Evolutionary conservation across 352 stramenopile genomes (phyloP).

Genomic region (Pythium myriotylum): DNA sequence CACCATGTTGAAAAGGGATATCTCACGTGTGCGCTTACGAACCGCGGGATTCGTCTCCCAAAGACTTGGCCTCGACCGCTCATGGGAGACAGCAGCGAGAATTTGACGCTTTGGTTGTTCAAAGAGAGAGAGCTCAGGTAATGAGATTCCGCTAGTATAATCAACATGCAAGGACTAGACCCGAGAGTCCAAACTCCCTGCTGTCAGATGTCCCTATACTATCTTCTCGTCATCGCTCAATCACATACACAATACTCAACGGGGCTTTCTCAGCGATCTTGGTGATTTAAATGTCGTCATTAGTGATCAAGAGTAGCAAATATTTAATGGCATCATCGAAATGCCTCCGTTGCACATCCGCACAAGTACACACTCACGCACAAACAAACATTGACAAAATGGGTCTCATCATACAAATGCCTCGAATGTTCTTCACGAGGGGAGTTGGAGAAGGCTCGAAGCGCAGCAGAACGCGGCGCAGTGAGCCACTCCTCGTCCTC

Average conservation of each 20-base stretch:
- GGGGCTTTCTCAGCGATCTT: conserved; percentile 88
- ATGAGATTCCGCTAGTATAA: conserved; percentile 89
- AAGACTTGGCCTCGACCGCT: conserved; percentile 89
- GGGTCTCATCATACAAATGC: conserved; percentile 93
- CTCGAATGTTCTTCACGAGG: conserved; percentile 88
- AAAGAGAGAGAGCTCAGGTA: conserved; percentile 71
- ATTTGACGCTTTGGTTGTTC: conserved; percentile 91
- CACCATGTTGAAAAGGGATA: conserved; percentile 38
- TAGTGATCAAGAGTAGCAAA: conserved; percentile 92
- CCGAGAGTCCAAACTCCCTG: conserved; percentile 28
- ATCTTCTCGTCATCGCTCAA: conserved; percentile 86
- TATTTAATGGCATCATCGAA: conserved; percentile 87
- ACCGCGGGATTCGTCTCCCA: conserved; percentile 55
- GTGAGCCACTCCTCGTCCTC: conserved; percentile 67
- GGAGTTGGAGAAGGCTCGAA: conserved; percentile 51
- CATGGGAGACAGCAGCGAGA: conserved; percentile 72
- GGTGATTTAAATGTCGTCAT: conserved; percentile 90
- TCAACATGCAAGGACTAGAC: conserved; percentile 58
- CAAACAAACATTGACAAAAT: conserved; percentile 26
- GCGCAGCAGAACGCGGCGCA: conserved; percentile 83
- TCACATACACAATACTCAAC: conserved; percentile 1
- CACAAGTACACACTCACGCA: conserved; percentile 21
- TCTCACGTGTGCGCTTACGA: conserved; percentile 13
- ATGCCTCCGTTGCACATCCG: conserved; percentile 27
- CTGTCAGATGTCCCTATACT: conserved; percentile 87